Base-by-base conservation (phyloP, 257 asterid genomes). In the Petunia axillaris region DNA sequence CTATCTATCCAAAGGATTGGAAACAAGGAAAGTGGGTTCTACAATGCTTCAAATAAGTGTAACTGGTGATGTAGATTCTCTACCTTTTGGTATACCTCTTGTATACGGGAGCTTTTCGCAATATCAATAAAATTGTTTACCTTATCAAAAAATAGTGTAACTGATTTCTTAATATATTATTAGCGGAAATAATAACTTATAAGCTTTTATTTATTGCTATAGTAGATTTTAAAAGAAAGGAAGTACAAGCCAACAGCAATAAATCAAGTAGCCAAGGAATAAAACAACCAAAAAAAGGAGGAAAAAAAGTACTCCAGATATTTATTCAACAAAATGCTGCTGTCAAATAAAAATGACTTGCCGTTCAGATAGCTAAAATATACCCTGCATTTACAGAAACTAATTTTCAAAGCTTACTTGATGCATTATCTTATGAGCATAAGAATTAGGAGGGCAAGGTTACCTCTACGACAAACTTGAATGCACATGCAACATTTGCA, bases 391-490 rank as follows among this genome's bases (percentile, higher is more conserved):
- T 55, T 35, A 71, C 43, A 5, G n/a, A 52, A 80, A 67, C 54
- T 35, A 1, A 9, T 65, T 6, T 48, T 36, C 5, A 44, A 59
- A 41, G 15, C n/a, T 44, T 41, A n/a, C 9, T 25, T 11, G 39
- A 4, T 36, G 15, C 2, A 71, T 44, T 16, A 38, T 8, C 53
- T 59, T 64, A 46, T 40, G 1, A 79, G 79, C 64, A 67, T 67
- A 80, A 36, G 67, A 70, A 60, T 16, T 77, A 80, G 60, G 48
- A 59, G 74, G 36, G 57, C 75, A 77, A 60, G 65, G 76, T 66
- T 92, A 96, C 99, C 99, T 96, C 99, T 87, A 96, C 99, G 25
- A 94, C 98, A 89, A 96, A 96, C 90, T 96, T 96, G 91, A 96
- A 96, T 62, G 97, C 98, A 75, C 97, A 96, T 62, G 99, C 98